A percentile compares a stretch with the other conserved stretches of the same genome.
Evolutionary conservation across 352 stramenopile genomes (phyloP).

Genomic region (Phytophthora megakarya): DNA sequence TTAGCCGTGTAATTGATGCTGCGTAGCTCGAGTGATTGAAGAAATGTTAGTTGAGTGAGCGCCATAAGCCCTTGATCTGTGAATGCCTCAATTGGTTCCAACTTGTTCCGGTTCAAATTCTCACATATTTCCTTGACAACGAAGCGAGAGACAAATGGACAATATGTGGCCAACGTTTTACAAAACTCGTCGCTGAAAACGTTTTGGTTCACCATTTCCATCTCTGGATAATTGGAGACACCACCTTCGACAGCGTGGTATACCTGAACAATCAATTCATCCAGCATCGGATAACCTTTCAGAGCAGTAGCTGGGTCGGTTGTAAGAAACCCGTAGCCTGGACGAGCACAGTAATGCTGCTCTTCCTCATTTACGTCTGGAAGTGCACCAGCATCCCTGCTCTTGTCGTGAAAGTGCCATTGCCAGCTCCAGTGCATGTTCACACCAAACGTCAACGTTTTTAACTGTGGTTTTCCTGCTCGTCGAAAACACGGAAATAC

Average conservation of each 20-base stretch:
- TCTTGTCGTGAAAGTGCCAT: constrained; percentile 32
- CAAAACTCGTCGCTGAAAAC: constrained; percentile 45
- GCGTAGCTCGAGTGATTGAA: constrained; percentile 35
- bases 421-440: constrained; percentile 46
- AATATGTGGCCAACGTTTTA: constrained; percentile 9
- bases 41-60: constrained; percentile 35
- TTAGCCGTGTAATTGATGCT: constrained; percentile 39
- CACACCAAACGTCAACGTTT: constrained; percentile 33
- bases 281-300: constrained; percentile 33
- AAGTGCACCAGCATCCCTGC: constrained; percentile 1
- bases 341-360: background rate
- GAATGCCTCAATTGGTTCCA: constrained; percentile 35
- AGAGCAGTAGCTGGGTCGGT: constrained; percentile 27
- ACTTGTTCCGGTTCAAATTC: constrained; percentile 29
- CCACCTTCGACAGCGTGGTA: constrained; percentile 35
- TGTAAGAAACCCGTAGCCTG: constrained; percentile 24
- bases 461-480: constrained; percentile 36
- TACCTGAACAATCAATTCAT: constrained; percentile 30
- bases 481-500: constrained; percentile 43
- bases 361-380: constrained; percentile 11
- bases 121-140: constrained; percentile 33
- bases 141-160: constrained; percentile 31
- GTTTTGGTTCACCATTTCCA: constrained; percentile 34
- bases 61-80: constrained; percentile 40
- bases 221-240: constrained; percentile 18